Evolutionary conservation across 805 yeast genomes (phyloP), one percentile per base, ranked within the genome.

Genomic region (Metschnikowia dekortorum): DNA sequence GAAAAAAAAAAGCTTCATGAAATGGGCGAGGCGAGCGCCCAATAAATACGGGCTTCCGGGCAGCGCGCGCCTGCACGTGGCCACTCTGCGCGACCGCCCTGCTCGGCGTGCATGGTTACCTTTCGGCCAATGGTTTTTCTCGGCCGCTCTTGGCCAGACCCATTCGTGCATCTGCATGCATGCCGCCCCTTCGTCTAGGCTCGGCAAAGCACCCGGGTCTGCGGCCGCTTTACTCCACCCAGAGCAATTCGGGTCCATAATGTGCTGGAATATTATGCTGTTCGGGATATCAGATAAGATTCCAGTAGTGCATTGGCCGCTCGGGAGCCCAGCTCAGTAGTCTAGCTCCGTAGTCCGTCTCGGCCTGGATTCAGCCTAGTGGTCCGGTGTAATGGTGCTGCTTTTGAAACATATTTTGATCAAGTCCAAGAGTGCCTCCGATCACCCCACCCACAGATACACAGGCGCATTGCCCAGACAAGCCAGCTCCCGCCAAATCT

Each of bases 1-100:
- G 47, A 53, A 46, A 46, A 54, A 53, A 51, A 32, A 30, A 5
- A 29, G 33, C 4, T 9, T 22, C 4, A 7, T 4, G n/a, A n/a
- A 14, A 4, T 28, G 44, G 37, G 46, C 45, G 41, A 32, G 10
- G 45, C 34, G 44, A 37, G 44, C 38, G 38, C 37, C 14, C 36
- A 46, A 42, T 41, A 39, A 39, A 47, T 39, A 33, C 14, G 44
- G 37, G 32, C n/a, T 13, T n/a, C 33, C 26, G 29, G 33, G 32
- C 18, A 10, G 13, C 32, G 26, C 14, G 22, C 8, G 30, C 46
- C 39, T 47, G 40, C 37, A 32, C 36, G 39, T 22, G 47, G 22
- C 22, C 22, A 4, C 5, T 22, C 5, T 22, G 22, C 22, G 22
- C 22, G 22, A 1, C 22, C 7, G 36, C 29, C 14, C 40, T 39